A percentile compares a stretch with the other conserved stretches of the same genome.
These are phyloP conservation scores for Apodospora peruviana DNA, from an alignment of 495 filamentous ascomycete species.

Conservation along the genomic window DNA sequence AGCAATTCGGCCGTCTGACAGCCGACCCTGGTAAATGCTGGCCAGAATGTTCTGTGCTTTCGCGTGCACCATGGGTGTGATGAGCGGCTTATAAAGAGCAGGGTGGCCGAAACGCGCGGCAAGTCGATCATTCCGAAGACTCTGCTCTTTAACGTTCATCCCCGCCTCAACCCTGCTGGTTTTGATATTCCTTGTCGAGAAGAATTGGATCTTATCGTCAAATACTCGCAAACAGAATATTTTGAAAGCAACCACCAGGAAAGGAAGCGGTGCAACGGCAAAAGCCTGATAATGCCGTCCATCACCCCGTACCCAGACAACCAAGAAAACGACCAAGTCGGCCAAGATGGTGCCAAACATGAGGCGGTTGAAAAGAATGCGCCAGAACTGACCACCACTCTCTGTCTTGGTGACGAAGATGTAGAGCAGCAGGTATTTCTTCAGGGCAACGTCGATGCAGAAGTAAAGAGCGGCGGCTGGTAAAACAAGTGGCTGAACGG, in stretches of 20 bases:
- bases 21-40: conserved; percentile 72
- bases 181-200: conserved; percentile 58
- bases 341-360: conserved; percentile 76
- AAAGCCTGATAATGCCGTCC: conserved; percentile 52
- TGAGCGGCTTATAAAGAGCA: conserved; percentile 78
- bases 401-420: conserved; percentile 95
- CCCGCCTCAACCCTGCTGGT: conserved; percentile 44
- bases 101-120: conserved; percentile 84
- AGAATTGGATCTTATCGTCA: conserved; percentile 72
- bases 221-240: conserved; percentile 71
- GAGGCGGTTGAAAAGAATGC: conserved; percentile 83
- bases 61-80: conserved; percentile 93
- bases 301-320: conserved; percentile 55
- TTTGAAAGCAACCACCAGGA: conserved; percentile 82
- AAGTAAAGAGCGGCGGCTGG: conserved; percentile 90
- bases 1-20: conserved; percentile 48
- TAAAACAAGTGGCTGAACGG: conserved; percentile 85
- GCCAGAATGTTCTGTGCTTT: conserved; percentile 78
- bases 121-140: conserved; percentile 60
- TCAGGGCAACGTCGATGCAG: conserved; percentile 75
- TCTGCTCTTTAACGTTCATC: conserved; percentile 36
- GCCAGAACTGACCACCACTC: conserved; percentile 92
- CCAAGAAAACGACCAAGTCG: conserved; percentile 72
- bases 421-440: conserved; percentile 93
- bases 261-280: conserved; percentile 68